Conservation (phyloP, 257 asterid species). For the Lavandula angustifolia region DNA sequence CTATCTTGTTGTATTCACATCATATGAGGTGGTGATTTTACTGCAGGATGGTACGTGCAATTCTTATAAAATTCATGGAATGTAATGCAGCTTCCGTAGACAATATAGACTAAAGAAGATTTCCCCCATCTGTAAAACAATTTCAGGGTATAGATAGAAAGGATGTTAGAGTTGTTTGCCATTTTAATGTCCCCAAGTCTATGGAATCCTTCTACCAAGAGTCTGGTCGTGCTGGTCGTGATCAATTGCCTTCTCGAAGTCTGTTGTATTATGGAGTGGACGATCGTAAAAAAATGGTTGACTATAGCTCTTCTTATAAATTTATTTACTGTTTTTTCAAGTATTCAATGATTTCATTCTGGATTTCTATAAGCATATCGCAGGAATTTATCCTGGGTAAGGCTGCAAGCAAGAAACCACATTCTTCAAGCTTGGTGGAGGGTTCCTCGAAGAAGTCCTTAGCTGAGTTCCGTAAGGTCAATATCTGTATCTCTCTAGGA, state of each 20-base stretch:
- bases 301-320: slow-evolving; percentile 25
- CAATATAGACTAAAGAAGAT: slow-evolving; percentile 22
- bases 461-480: slow-evolving; percentile 68
- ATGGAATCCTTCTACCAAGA: slow-evolving; percentile 99
- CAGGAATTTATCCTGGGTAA: slow-evolving; percentile 82
- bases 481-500: slow-evolving; percentile 18
- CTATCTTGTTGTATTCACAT: slow-evolving; percentile 36
- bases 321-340: slow-evolving; percentile 15
- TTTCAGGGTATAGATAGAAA: slow-evolving; percentile 88
- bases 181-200: slow-evolving; percentile 88
- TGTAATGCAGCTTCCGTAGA: slow-evolving; percentile 24
- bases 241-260: slow-evolving; percentile 89
- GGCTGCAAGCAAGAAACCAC: slow-evolving; percentile 58
- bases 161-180: slow-evolving; percentile 96
- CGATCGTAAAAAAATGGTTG: slow-evolving; percentile 85
- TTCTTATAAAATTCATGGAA: slow-evolving; percentile 15
- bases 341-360: slow-evolving; percentile 18
- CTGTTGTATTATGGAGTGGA: slow-evolving; percentile 86
- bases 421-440: slow-evolving; percentile 59
- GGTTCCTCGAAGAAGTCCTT: slow-evolving; percentile 67
- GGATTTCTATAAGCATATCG: slow-evolving; percentile 30
- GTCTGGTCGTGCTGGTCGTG: slow-evolving; percentile 99
- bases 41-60: slow-evolving; percentile 89
- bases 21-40: slow-evolving; percentile 44
- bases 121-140: slow-evolving; percentile 23